Evolutionary conservation across 306 rosid species (phyloP), one percentile per base, ranked within the genome.

Genomic region (Vigna nakashimae): DNA sequence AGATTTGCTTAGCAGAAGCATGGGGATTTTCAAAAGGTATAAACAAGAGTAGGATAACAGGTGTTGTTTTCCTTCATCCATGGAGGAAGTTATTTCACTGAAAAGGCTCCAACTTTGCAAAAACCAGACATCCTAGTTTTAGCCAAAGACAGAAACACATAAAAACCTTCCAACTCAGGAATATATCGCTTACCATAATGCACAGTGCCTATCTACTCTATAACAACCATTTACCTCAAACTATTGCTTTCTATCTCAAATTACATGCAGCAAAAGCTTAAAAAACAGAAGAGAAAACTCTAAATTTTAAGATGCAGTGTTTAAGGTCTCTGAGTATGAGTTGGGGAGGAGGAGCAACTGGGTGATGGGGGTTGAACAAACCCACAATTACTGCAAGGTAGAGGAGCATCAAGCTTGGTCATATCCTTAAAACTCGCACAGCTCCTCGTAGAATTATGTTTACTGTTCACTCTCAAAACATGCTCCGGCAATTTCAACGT

Each of bases 401-500:
- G 46, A 60, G 13, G 40, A 28, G 42, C 38, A 55, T 70, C 56
- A 56, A 78, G 76, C 9, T 62, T 38, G 1, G 65, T 67, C 24
- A 86, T 77, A 40, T 93, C 93, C 14, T 73, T 79, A 60, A 72
- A 87, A 46, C 83, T 85, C 1, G 75, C 66, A 71, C 90, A 85
- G 45, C 97, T 91, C 73, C 70, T 81, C 0, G 91, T 72, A 42
- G 38, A 55, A 6, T 80, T 81, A 69, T 88, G 93, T 3, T 85
- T 58, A 3, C 66, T 81, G 4, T 76, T 82, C 71, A 78, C 83
- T 75, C 85, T 88, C 15, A 84, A 14, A n/a, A 88, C 80, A 60
- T 84, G 79, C 20, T 85, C 87, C 0, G 90, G 91, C 40, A 93
- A 72, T 78, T 77, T 89, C 81, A 93, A 78, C 0, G 82, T 93